phyloP scores from a whole-genome alignment of 1,139 yeast genomes.

The Meyerozyma sp. region DNA sequence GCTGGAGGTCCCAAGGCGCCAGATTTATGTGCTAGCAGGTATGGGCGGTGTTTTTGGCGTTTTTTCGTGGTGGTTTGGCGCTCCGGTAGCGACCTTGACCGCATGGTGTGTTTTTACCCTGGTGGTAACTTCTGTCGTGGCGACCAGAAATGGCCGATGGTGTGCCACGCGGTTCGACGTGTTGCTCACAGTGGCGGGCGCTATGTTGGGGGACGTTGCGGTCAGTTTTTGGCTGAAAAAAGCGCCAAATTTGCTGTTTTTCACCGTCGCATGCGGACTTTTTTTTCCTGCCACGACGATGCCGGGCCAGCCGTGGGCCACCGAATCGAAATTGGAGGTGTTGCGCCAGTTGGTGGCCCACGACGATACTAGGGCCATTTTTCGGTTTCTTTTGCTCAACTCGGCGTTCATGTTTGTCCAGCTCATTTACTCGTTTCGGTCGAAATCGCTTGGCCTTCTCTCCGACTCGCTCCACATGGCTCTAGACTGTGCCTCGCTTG shows the following conservation, averaged over 20 bases:
- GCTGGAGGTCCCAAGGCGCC: background rate
- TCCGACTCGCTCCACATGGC: constrained; percentile 97
- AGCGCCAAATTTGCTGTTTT: background rate
- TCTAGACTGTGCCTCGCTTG: constrained; percentile 83
- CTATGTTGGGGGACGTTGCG: background rate
- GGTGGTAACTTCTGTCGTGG: background rate
- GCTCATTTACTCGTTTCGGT: constrained; percentile 81
- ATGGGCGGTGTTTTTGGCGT: background rate
- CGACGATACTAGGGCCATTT: constrained; percentile 81
- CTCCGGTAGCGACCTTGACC: background rate
- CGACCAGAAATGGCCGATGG: background rate
- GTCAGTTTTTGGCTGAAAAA: background rate
- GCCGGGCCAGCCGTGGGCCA: constrained; percentile 1
- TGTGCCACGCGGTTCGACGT: background rate
- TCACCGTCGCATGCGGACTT: background rate
- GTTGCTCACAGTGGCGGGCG: background rate
- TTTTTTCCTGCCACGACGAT: background rate
- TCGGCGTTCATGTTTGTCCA: constrained; percentile 93
- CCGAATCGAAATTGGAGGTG: background rate
- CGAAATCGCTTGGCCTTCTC: constrained; percentile 84
- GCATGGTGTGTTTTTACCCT: background rate
- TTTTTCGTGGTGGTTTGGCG: background rate
- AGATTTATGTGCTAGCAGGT: background rate
- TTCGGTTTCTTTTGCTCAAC: constrained; percentile 78
- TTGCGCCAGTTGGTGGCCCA: constrained; percentile 42